These are phyloP conservation scores for Apiotrichum veenhuisii DNA, from an alignment of 1,284 basidiomycete species.

Conservation along the genomic window DNA sequence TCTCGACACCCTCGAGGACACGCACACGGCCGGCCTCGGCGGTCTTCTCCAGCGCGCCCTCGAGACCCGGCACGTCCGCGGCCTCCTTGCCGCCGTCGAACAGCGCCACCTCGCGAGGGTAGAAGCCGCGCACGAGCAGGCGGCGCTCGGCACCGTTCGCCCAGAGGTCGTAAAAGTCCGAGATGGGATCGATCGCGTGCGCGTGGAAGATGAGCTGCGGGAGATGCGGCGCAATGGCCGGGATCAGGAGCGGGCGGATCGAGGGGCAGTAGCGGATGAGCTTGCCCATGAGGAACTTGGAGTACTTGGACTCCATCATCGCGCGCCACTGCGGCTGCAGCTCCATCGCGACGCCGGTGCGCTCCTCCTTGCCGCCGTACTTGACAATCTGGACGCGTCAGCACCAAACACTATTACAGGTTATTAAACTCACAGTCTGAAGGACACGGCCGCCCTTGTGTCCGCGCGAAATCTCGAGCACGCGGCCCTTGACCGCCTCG, in stretches of 20 bases:
- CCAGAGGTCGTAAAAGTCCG: conserved; percentile 81
- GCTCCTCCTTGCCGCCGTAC: conserved; percentile 70
- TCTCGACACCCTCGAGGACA: conserved; percentile 64
- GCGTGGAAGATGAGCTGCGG: conserved; percentile 72
- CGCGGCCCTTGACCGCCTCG: conserved; percentile 67
- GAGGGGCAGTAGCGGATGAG: conserved; percentile 69
- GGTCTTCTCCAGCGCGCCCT: conserved; percentile 62
- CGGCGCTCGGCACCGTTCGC: conserved; percentile 75
- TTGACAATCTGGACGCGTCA: conserved; percentile 59
- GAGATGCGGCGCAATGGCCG: conserved; percentile 69
- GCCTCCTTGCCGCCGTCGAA: conserved; percentile 63
- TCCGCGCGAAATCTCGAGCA: conserved; percentile 79
- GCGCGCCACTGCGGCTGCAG: conserved; percentile 72
- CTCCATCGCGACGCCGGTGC: conserved; percentile 73
- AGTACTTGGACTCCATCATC: conserved; percentile 79
- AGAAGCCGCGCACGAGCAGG: conserved; percentile 75
- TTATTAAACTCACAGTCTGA: conserved; percentile 59
- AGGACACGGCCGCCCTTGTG: conserved; percentile 85
- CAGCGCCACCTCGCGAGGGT: conserved; percentile 75
- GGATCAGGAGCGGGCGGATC: conserved; percentile 62
- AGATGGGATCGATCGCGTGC: conserved; percentile 73
- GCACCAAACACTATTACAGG: no score
- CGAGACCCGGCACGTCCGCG: conserved; percentile 54
- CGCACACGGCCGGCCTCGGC: conserved; percentile 63
- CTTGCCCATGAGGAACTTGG: conserved; percentile 84